A percentile compares a stretch with the other conserved stretches of the same genome.
These are phyloP conservation scores for Parietaria judaica DNA, from an alignment of 306 rosid species.

Conservation along the genomic window DNA sequence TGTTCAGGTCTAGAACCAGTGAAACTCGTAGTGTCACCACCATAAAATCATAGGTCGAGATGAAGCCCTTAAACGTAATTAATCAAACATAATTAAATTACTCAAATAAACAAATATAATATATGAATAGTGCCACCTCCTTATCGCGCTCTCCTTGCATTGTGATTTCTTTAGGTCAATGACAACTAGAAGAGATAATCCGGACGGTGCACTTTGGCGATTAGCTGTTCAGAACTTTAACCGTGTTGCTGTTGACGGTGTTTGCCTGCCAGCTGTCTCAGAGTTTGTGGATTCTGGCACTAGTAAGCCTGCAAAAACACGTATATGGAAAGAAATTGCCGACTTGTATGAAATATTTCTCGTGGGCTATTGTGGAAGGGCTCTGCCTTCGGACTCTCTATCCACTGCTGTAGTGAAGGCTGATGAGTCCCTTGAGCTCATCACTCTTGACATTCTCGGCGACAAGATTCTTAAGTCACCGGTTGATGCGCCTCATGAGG, in stretches of 20 bases:
- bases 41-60: no score
- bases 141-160: background rate
- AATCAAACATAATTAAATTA: no score
- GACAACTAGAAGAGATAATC: slow-evolving; percentile 94
- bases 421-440: slow-evolving; percentile 84
- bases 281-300: slow-evolving; percentile 38
- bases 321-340: slow-evolving; percentile 93
- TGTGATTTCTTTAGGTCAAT: slow-evolving; percentile 53
- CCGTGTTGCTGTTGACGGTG: slow-evolving; percentile 51
- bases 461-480: slow-evolving; percentile 67
- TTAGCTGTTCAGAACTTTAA: slow-evolving; percentile 76
- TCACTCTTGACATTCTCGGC: slow-evolving; percentile 67
- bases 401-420: slow-evolving; percentile 50
- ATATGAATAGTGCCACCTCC: background rate
- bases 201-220: slow-evolving; percentile 87
- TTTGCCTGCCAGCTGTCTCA: slow-evolving; percentile 29
- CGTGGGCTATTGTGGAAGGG: slow-evolving; percentile 91
- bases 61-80: no score
- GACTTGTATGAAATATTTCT: slow-evolving; percentile 91
- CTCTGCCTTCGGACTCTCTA: slow-evolving; percentile 75
- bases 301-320: slow-evolving; percentile 62
- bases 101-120: no score
- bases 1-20: no score
- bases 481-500: slow-evolving; percentile 69
- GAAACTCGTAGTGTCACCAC: no score